Evolutionary conservation across 768 basidiomycete genomes (phyloP).

Genomic region (Astraeus odoratus): DNA sequence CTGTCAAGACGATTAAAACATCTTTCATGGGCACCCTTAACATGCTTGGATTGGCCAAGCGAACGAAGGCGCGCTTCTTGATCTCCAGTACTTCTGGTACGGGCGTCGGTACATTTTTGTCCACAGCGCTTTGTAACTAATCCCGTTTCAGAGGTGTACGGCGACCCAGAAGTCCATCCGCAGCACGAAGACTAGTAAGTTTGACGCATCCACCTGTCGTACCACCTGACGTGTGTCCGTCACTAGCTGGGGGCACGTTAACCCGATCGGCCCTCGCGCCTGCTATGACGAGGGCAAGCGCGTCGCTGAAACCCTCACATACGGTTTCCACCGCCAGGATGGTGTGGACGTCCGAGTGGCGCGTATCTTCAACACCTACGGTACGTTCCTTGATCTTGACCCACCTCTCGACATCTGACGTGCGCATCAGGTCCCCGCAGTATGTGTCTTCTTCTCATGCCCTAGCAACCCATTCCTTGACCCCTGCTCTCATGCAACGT

Average conservation of each 20-base stretch:
- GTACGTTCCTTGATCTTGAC: slow-evolving; percentile 23
- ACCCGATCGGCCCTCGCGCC: slow-evolving; percentile 96
- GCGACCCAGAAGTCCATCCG: slow-evolving; percentile 97
- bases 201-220: not conserved
- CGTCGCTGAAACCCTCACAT: slow-evolving; percentile 95
- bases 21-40: slow-evolving; percentile 98
- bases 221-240: not conserved
- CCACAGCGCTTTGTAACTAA: slow-evolving; percentile 2
- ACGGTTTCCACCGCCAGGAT: slow-evolving; percentile 92
- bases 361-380: slow-evolving; percentile 97
- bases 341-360: slow-evolving; percentile 95
- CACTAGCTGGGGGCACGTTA: slow-evolving; percentile 92
- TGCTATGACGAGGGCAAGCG: slow-evolving; percentile 99
- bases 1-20: slow-evolving; percentile 97
- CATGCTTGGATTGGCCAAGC: slow-evolving; percentile 97
- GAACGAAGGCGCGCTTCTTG: slow-evolving; percentile 94
- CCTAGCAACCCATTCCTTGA: slow-evolving; percentile 13
- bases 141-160: slow-evolving; percentile 78
- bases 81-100: slow-evolving; percentile 91
- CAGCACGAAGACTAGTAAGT: slow-evolving; percentile 92
- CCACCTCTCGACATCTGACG: not conserved
- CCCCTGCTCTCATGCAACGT: slow-evolving; percentile 10
- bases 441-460: slow-evolving; percentile 33
- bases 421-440: slow-evolving; percentile 50
- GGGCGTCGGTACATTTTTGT: slow-evolving; percentile 10